phyloP scores from a whole-genome alignment of 1,284 basidiomycete species.

The Anthracocystis panici-leucophaei region DNA sequence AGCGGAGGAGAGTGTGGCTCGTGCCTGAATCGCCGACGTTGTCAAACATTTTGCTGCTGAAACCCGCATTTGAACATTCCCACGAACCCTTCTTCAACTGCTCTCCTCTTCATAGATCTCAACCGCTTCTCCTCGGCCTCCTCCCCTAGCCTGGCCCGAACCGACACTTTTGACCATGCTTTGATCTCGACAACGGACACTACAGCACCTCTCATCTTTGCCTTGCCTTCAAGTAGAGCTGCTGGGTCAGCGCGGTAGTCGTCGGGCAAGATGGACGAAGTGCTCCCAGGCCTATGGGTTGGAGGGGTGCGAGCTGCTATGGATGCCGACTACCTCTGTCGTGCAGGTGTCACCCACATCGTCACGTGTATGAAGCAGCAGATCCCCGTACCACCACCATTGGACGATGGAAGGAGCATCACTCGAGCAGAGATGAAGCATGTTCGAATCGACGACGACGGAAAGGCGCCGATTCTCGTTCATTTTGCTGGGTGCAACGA shows the following conservation, averaged over 20 bases:
- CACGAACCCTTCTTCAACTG: neutral
- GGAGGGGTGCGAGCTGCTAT: constrained; percentile 60
- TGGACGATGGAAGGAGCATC: constrained; percentile 47
- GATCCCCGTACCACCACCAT: constrained; percentile 43
- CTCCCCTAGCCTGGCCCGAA: no score
- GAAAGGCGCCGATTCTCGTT: constrained; percentile 67
- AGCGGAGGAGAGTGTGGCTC: constrained; percentile 11
- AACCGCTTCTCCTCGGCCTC: neutral
- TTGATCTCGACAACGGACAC: neutral
- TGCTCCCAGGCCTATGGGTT: constrained; percentile 63
- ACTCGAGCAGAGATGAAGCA: constrained; percentile 60
- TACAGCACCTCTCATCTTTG: neutral
- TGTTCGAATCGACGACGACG: constrained; percentile 69
- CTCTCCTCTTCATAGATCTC: neutral
- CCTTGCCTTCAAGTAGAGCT: neutral
- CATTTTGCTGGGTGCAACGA: constrained; percentile 66
- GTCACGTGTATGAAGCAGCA: constrained; percentile 61
- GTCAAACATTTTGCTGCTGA: constrained; percentile 1
- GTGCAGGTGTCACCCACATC: constrained; percentile 58
- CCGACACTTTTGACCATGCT: neutral
- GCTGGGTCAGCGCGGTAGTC: neutral
- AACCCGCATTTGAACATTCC: constrained; percentile 4
- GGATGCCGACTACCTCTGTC: constrained; percentile 53
- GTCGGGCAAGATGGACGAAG: constrained; percentile 56
- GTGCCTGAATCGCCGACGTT: constrained; percentile 17